phyloP scores from a whole-genome alignment of 805 yeast genomes.

The Blastobotrys peoriensis region DNA sequence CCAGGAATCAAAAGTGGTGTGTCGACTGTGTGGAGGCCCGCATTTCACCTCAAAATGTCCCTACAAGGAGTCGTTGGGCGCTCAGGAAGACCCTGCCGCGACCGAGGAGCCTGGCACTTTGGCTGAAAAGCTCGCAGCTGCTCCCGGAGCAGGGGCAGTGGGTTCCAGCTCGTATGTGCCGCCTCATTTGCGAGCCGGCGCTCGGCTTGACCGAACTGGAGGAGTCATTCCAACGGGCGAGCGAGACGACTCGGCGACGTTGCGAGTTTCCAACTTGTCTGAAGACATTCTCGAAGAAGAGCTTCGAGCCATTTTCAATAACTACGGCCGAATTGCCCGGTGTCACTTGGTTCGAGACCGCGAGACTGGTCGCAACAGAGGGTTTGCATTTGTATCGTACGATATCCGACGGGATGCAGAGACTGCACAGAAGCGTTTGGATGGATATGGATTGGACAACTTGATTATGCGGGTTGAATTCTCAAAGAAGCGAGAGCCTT shows the following conservation, averaged over 20 bases:
- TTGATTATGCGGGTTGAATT: constrained; percentile 57
- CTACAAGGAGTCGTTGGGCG: constrained; percentile 77
- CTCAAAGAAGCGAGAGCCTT: constrained; percentile 25
- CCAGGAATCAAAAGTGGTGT: constrained; percentile 46
- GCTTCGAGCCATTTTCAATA: constrained; percentile 64
- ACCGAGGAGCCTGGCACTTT: constrained; percentile 34
- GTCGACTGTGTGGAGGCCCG: constrained; percentile 91
- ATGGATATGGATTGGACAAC: constrained; percentile 90
- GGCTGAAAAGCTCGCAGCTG: constrained; percentile 13
- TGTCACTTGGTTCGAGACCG: constrained; percentile 82
- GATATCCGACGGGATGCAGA: constrained; percentile 60
- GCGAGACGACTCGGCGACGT: constrained; percentile 81
- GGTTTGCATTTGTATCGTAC: constrained; percentile 87
- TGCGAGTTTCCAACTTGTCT: constrained; percentile 88
- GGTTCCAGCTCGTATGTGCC: constrained; percentile 45
- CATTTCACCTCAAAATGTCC: constrained; percentile 97
- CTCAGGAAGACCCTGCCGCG: constrained; percentile 38
- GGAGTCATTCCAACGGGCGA: constrained; percentile 41
- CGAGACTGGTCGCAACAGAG: constrained; percentile 91
- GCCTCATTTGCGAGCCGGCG: constrained; percentile 48
- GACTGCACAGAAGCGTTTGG: constrained; percentile 63
- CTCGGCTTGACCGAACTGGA: constrained; percentile 33
- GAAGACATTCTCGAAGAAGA: constrained; percentile 76
- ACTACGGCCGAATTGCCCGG: constrained; percentile 66
- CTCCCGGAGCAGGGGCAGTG: constrained; percentile 34